Conservation (phyloP, 1,284 basidiomycete genomes). For the Ustilago trichophora region DNA sequence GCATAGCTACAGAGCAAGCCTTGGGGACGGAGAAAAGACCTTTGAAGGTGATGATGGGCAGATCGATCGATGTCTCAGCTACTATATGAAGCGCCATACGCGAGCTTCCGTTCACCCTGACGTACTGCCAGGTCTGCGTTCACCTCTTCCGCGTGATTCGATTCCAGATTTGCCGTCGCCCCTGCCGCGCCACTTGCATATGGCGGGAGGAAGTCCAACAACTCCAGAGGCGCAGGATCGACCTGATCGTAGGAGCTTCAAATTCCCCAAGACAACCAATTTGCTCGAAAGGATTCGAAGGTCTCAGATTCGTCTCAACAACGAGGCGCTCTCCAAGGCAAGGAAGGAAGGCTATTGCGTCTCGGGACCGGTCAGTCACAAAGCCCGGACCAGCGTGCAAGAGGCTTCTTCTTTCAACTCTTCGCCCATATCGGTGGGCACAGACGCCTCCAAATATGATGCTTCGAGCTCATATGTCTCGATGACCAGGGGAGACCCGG, state of each 20-base stretch:
- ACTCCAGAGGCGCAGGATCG: neutral
- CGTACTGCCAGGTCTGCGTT: no score
- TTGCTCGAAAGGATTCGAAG: slow-evolving; percentile 21
- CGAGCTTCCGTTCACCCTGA: no score
- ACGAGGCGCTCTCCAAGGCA: slow-evolving; percentile 19
- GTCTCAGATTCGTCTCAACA: slow-evolving; percentile 29
- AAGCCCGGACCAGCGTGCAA: neutral
- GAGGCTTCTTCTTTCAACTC: neutral
- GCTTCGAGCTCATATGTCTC: neutral
- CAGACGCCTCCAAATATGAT: slow-evolving; percentile 1
- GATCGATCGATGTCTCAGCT: slow-evolving; percentile 45
- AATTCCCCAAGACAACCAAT: slow-evolving; percentile 16
- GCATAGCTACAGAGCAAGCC: neutral
- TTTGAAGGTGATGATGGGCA: slow-evolving; percentile 13
- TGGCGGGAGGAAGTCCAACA: no score
- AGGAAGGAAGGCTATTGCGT: neutral
- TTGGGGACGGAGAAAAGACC: slow-evolving; percentile 5
- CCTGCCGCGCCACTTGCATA: neutral
- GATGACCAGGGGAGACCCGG: no score
- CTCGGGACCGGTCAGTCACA: neutral
- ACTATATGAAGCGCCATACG: slow-evolving; percentile 30
- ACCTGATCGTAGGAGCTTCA: slow-evolving; percentile 5
- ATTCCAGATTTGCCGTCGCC: neutral
- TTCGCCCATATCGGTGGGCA: neutral
- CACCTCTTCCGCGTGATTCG: neutral